phyloP scores from a whole-genome alignment of 352 stramenopile genomes.

The Globisporangium echinulatum region DNA sequence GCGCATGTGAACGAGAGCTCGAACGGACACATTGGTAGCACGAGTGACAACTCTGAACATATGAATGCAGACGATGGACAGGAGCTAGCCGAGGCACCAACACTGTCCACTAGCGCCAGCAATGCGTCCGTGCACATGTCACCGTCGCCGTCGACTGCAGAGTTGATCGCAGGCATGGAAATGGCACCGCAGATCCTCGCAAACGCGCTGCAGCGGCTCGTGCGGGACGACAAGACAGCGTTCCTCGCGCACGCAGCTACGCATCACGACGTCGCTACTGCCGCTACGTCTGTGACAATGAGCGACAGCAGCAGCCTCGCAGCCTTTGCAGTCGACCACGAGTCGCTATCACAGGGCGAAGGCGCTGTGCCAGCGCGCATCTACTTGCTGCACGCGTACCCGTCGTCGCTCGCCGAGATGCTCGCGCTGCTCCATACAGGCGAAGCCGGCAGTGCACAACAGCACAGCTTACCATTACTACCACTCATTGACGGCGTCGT shows the following conservation, averaged over 20 bases:
- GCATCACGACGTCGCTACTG: neutral
- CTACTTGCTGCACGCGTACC: constrained; percentile 62
- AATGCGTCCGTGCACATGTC: neutral
- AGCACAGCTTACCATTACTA: constrained; percentile 24
- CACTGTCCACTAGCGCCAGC: neutral
- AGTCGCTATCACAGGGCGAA: neutral
- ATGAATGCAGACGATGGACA: neutral
- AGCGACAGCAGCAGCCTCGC: neutral
- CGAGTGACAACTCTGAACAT: neutral
- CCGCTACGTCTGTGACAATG: neutral
- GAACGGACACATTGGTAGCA: neutral
- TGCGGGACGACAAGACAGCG: constrained; percentile 33
- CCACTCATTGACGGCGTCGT: constrained; percentile 58
- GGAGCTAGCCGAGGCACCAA: neutral
- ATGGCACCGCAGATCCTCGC: constrained; percentile 30
- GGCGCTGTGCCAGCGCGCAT: constrained; percentile 22
- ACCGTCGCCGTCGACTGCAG: neutral
- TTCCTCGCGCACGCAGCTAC: constrained; percentile 15
- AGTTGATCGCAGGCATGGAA: constrained; percentile 4
- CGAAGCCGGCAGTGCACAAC: constrained; percentile 17
- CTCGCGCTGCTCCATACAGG: constrained; percentile 33
- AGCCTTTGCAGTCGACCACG: neutral
- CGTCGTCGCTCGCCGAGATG: constrained; percentile 37
- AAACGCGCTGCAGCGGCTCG: constrained; percentile 42
- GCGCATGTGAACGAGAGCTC: neutral